These are phyloP conservation scores for Phytophthora tentaculata DNA, from an alignment of 352 stramenopile genomes.

Conservation along the genomic window DNA sequence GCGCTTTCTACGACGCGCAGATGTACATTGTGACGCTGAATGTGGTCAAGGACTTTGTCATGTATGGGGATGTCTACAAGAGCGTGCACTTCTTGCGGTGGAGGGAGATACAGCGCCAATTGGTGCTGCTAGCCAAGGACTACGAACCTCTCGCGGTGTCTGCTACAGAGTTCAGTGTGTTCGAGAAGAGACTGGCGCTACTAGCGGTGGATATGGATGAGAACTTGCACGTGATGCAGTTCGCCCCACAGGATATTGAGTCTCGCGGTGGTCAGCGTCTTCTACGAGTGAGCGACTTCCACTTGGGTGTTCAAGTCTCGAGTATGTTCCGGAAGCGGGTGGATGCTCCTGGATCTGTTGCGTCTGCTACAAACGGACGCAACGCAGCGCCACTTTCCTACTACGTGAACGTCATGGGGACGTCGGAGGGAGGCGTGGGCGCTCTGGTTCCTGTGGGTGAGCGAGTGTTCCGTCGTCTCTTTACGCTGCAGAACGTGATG, in stretches of 20 bases:
- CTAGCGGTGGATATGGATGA: conserved; percentile 83
- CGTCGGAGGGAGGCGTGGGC: conserved; percentile 76
- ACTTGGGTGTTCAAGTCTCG: conserved; percentile 79
- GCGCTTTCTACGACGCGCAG: conserved; percentile 88
- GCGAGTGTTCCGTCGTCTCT: conserved; percentile 84
- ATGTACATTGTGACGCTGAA: conserved; percentile 88
- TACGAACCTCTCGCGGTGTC: conserved; percentile 84
- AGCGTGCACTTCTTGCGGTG: conserved; percentile 89
- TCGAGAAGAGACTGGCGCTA: conserved; percentile 75
- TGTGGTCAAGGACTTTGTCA: conserved; percentile 86
- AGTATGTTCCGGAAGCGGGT: conserved; percentile 86
- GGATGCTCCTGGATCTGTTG: conserved; percentile 11
- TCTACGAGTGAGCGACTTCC: conserved; percentile 83
- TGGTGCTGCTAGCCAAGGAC: conserved; percentile 86
- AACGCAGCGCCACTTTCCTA: conserved; percentile 19
- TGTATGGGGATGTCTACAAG: conserved; percentile 91
- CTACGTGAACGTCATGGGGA: conserved; percentile 85
- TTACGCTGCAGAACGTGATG: conserved; percentile 91
- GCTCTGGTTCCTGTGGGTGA: conserved; percentile 82
- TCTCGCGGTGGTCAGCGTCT: conserved; percentile 84
- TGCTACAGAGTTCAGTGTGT: conserved; percentile 84
- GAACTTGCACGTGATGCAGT: conserved; percentile 90
- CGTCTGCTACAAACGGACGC: conserved; percentile 24
- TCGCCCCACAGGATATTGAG: conserved; percentile 84
- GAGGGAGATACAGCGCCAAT: conserved; percentile 82